These are phyloP conservation scores for Claviceps arundinis DNA, from an alignment of 2,329 filamentous ascomycete species.

Conservation along the genomic window DNA sequence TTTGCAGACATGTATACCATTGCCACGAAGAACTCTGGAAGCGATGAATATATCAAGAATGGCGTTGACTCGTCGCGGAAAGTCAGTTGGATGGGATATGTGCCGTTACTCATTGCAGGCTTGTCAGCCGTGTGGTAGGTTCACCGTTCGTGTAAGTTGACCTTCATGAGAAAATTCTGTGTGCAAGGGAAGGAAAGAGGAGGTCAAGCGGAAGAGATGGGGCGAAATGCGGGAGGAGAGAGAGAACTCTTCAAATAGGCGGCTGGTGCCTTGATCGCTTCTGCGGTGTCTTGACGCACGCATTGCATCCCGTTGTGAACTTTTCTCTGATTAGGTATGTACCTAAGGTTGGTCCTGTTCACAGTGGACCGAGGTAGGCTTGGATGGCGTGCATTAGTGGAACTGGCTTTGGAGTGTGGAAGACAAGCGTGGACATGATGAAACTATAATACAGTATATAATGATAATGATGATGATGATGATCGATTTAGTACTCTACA, in stretches of 20 bases:
- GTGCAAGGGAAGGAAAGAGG: neutral
- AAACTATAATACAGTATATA: neutral
- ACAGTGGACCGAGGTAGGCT: neutral
- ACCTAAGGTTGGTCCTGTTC: neutral
- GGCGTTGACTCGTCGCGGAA: conserved; percentile 12
- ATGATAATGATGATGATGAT: neutral
- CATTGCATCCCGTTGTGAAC: too few relatives aligned
- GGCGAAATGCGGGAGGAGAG: neutral
- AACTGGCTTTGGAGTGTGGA: conserved; percentile 1
- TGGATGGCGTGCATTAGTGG: neutral
- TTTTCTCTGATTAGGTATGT: neutral
- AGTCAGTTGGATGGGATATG: conserved; percentile 24
- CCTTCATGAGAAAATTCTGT: neutral
- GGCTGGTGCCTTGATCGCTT: neutral
- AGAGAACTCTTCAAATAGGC: neutral
- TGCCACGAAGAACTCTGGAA: conserved; percentile 31
- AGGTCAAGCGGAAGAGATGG: neutral
- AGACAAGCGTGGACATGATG: neutral
- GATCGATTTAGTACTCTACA: too few relatives aligned
- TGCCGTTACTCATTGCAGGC: conserved; percentile 26
- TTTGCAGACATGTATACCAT: conserved; percentile 69
- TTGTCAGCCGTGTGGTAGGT: conserved; percentile 25
- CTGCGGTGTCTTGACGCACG: neutral
- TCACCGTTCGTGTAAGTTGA: neutral
- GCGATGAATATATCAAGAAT: conserved; percentile 18